Base-by-base conservation (phyloP, 2,329 filamentous ascomycete genomes). In the Ilyonectria sp. region DNA sequence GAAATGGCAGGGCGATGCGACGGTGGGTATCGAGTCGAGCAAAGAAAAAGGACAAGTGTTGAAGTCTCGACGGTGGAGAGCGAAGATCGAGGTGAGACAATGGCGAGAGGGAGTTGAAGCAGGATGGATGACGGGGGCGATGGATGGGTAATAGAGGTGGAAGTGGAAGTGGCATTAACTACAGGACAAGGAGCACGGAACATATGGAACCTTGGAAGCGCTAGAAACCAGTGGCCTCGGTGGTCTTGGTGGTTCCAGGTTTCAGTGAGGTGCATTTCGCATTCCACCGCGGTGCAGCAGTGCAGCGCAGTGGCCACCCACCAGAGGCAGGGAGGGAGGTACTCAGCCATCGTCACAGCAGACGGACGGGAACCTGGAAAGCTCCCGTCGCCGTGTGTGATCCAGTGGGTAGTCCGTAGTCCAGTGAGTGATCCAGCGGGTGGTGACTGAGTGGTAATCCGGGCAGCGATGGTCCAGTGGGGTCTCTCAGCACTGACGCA, bases 201-300 rank as follows among this genome's bases (percentile, higher is more conserved):
- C 54, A 59, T 55, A 68, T 69, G 63, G 57, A 49, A 67, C 56
- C 52, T 44, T 33, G 47, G 59, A 60, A 56, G 60, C 65, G 63
- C 69, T 72, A 75, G 71, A 65, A 65, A 54, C 59, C 61, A 70
- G 68, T 65, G 66, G 67, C 63, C 62, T 72, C 69, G 60, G 68
- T 64, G 69, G 69, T 33, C 61, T 54, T 37, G 59, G 49, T 31
- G 46, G 63, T 53, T 64, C 69, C 69, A 71, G 46, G 63, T 53
- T 64, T 68, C 69, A 71, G 60, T 63, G 40, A 52, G 43, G 29
- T 52, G 49, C 59, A 62, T 62, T 54, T 62, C 67, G 68, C 69
- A 74, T 74, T 69, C 69, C 69, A 71, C 63, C 67, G 71, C 69
- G 69, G 63, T 69, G 71, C 65, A 71, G 64, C 53, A 61, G 65